These are phyloP conservation scores for Fraxinus latifolia DNA, from an alignment of 305 asterid species.

Conservation along the genomic window DNA sequence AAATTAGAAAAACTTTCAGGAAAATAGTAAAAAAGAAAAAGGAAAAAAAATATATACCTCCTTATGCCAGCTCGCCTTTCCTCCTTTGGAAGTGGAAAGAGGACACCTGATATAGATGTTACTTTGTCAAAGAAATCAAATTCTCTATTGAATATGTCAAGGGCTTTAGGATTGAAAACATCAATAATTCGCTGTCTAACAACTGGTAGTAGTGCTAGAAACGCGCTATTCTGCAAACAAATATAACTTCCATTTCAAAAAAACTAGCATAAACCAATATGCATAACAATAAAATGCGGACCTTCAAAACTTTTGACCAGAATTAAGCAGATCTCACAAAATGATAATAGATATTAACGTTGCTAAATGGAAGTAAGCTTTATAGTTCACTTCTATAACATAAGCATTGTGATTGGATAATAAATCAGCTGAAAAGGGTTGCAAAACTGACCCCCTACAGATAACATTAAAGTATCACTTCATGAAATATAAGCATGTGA, in stretches of 20 bases:
- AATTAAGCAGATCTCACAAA: not conserved
- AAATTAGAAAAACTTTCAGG: slow-evolving; percentile 18
- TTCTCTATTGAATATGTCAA: slow-evolving; percentile 70
- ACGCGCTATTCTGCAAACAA: slow-evolving; percentile 56
- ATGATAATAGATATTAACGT: not conserved
- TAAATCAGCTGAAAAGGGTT: not conserved
- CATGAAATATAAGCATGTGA: not conserved
- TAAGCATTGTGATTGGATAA: not conserved
- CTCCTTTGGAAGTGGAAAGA: slow-evolving; percentile 90
- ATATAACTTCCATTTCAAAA: slow-evolving; percentile 2
- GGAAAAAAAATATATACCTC: slow-evolving; percentile 43
- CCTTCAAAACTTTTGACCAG: not conserved
- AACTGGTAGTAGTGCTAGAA: slow-evolving; percentile 75
- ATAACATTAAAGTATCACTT: not conserved
- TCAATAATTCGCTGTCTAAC: slow-evolving; percentile 85
- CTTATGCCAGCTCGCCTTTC: slow-evolving; percentile 94
- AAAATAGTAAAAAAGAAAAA: not conserved
- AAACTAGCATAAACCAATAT: slow-evolving; percentile 7
- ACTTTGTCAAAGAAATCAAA: slow-evolving; percentile 99
- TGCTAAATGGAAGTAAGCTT: not conserved
- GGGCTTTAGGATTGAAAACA: slow-evolving; percentile 77
- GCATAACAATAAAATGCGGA: slow-evolving; percentile 9
- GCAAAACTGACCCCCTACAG: not conserved
- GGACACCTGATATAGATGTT: slow-evolving; percentile 95
- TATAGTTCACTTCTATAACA: not conserved